Base-by-base conservation (phyloP, 2,329 filamentous ascomycete genomes). In the Alternaria arborescens region DNA sequence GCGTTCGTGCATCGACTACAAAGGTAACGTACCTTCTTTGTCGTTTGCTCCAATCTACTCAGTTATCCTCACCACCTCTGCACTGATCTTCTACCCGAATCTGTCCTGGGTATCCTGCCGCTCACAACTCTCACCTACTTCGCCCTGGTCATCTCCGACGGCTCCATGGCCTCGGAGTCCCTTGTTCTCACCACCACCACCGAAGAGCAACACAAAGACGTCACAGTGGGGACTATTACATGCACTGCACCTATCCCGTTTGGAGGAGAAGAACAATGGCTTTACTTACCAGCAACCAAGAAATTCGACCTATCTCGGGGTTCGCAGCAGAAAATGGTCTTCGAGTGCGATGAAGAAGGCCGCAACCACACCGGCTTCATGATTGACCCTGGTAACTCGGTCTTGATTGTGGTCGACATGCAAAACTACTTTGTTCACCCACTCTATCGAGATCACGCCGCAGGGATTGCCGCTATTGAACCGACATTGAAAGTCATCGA, bases 341-440 rank as follows among this genome's bases (percentile, higher is more conserved):
- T 81, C 50, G 77, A 80, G 53, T 79, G 77, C 63, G 78, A 81
- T 65, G 78, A 80, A 66, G 72, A 71, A 41, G 72, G 78, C 22
- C 72, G 75, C 26, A 51, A 60, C 65, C 79, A 81, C 63, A 75
- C 74, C 18, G 79, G 79, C 42, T 78, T 79, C 68, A 72, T 78
- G 61, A 79, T 81, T 56, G 77, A 81, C 63, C 79, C 79, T 6
- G 74, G 71, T 52, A 77, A 70, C 36, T 77, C 79, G 2, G 70
- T 80, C 26, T 64, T 81, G 30, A 74, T 81, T 28, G 69, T 81
- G 32, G 74, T 81, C 53, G 79, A 81, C 65, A 81, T 81, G 79
- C 79, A 81, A 57, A 81, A 81, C 66, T 81, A 80, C 68, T 81
- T 81, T 64, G 66, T 81, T 46, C 67, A 76, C 46, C 72, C 73